Base-by-base conservation (phyloP, 2,329 filamentous ascomycete species). In the Pseudogymnoascus sp. region DNA sequence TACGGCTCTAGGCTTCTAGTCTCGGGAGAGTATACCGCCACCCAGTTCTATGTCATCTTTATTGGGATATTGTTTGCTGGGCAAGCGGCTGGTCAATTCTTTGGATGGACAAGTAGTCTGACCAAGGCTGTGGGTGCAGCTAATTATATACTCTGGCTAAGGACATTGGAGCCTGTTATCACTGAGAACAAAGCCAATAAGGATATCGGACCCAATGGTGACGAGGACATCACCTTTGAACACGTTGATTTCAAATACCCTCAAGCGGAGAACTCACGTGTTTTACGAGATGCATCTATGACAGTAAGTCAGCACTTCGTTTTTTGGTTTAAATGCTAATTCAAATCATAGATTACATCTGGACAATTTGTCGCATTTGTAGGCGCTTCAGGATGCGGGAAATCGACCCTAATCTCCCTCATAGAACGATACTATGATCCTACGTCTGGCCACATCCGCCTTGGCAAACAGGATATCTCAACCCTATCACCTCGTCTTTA, bases 1-100 rank as follows among this genome's bases (percentile, higher is more conserved):
- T 92, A 88, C 88, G 89, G 89, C 2, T 81, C 87, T 0, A 87
- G 83, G 68, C 83, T 85, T 65, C 89, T 92, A 63, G 81, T 86
- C 61, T 78, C 81, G 45, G 88, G 88, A 4, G 76, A 83, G 63
- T 88, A 88, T 67, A 79, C 75, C 2, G 82, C 82, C 41, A 83
- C 85, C 33, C 81, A 88, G 14, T 92, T 91, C 75, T 86, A 92
- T 72, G 88, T 90, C 68, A 86, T 92, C 6, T 78, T 91, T 4
- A 80, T 88, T 6, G 81, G 87, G 4, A 82, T 92, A 68, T 80
- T 92, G 1, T 84, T 91, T 43, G 87, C 85, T 63, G 88, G 89
- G 0, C 86, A 90, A 72, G 78, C 88, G 5, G 90, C 87, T 79
- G 86, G 87, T 12, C 85, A 90, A 68, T 84, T 91, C 73, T 91